phyloP scores from a whole-genome alignment of 805 yeast species.

The Kodamaea kakaduensis region DNA sequence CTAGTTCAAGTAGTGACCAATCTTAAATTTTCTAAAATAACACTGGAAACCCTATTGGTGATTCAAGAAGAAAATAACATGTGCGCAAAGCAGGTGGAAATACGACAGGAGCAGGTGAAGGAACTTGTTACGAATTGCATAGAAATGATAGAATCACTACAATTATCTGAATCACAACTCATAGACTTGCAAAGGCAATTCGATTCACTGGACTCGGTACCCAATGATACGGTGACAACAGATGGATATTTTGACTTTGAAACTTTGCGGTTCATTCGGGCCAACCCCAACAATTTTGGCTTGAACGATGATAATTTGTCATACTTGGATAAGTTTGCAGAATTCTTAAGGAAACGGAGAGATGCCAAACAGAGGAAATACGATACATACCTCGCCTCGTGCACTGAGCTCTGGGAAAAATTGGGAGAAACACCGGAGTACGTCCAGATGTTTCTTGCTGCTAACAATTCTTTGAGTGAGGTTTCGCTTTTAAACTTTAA shows the following conservation, averaged over 20 bases:
- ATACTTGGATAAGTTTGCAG: constrained; percentile 28
- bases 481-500: constrained; percentile 48
- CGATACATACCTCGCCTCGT: constrained; percentile 34
- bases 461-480: constrained; percentile 46
- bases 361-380: constrained; percentile 34
- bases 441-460: constrained; percentile 39
- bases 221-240: constrained; percentile 8
- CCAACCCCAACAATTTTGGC: constrained; percentile 39
- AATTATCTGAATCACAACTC: constrained; percentile 31
- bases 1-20: constrained; percentile 33
- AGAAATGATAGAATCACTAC: constrained; percentile 23
- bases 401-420: constrained; percentile 53
- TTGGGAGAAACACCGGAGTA: constrained; percentile 45
- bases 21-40: constrained; percentile 35
- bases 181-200: constrained; percentile 29
- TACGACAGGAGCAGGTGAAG: constrained; percentile 23
- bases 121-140: constrained; percentile 24
- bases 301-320: constrained; percentile 31
- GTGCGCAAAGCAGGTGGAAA: constrained; percentile 23
- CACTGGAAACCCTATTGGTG: constrained; percentile 22
- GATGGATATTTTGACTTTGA: constrained; percentile 37
- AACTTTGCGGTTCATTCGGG: constrained; percentile 32
- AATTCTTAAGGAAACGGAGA: constrained; percentile 30
- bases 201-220: constrained; percentile 14
- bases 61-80: constrained; percentile 24